Base-by-base conservation (phyloP, 2,329 filamentous ascomycete species). In the Chaetomiaceae sp. region DNA sequence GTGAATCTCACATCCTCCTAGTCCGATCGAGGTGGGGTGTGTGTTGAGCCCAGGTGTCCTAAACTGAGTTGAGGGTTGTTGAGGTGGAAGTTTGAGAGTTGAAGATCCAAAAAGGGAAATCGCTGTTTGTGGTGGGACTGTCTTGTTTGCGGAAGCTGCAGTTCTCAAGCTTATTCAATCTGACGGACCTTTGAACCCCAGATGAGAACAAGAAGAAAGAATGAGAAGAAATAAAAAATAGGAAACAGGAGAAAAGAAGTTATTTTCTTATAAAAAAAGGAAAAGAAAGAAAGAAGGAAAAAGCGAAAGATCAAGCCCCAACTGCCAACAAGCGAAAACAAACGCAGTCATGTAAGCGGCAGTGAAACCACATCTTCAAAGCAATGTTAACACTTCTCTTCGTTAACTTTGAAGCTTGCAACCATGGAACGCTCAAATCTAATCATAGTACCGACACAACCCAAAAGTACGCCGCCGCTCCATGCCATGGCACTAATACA, bases 381-480 rank as follows among this genome's bases (percentile, higher is more conserved):
- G n/a, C n/a, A n/a, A n/a, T n/a, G n/a, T n/a, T 40, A 12, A 15
- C 38, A 23, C 22, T 15, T 40, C 12, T 12, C 22, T 23, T 40
- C 38, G 8, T 15, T 12, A 20, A 22, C 8, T 31, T 15, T 27
- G 29, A 20, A 22, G 4, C 39, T 15, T 27, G 29, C 6, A 45
- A 17, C 46, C 33, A 25, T 45, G 9, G 4, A 31, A 31, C 27
- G 27, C 9, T 31, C 37, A 15, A 36, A 3, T 43, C 43, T 39
- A 49, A 46, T 12, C 42, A 15, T 5, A 29, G 37, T 33, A 40
- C 23, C 39, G 17, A 29, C 37, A 25, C 38, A 53, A 46, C 46
- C 45, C 27, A 31, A n/a, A 39, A 29, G 25, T 34, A 53, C 56
- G 54, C 56, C 56, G 49, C 52, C 34, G 43, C 54, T 50, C 45